Evolutionary conservation across 371 early-diverging fungal genomes (phyloP).

Genomic region (Circinella umbellata): DNA sequence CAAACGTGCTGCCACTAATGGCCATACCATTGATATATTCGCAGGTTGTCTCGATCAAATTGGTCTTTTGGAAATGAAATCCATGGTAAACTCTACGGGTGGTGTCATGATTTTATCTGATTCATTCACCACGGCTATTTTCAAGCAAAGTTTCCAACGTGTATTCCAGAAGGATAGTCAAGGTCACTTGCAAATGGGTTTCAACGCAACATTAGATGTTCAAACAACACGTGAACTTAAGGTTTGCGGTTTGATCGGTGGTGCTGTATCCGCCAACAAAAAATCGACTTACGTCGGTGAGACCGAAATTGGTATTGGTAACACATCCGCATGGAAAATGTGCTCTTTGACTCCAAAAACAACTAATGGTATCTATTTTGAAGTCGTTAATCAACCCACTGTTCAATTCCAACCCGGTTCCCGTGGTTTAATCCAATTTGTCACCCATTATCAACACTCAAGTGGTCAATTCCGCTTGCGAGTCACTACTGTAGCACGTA

Average conservation of each 20-base stretch:
- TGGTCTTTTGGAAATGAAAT: slow-evolving; percentile 97
- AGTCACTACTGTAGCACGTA: slow-evolving; percentile 95
- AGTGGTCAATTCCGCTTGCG: slow-evolving; percentile 90
- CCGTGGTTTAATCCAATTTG: slow-evolving; percentile 93
- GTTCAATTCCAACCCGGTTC: slow-evolving; percentile 86
- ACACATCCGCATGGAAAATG: slow-evolving; percentile 95
- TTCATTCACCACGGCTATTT: slow-evolving; percentile 94
- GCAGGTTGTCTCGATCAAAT: slow-evolving; percentile 59
- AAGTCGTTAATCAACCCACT: slow-evolving; percentile 88
- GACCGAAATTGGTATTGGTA: slow-evolving; percentile 97
- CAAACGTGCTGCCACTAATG: slow-evolving; percentile 79
- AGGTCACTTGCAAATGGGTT: slow-evolving; percentile 92
- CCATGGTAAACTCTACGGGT: slow-evolving; percentile 90
- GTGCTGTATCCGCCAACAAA: slow-evolving; percentile 89
- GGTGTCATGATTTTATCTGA: slow-evolving; percentile 98
- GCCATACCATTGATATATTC: slow-evolving; percentile 58
- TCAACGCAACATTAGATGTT: slow-evolving; percentile 98
- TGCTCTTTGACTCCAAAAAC: slow-evolving; percentile 89
- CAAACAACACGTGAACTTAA: slow-evolving; percentile 92
- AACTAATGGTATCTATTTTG: slow-evolving; percentile 93
- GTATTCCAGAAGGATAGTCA: slow-evolving; percentile 91
- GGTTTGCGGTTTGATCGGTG: slow-evolving; percentile 96
- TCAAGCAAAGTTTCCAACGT: slow-evolving; percentile 96
- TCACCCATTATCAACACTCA: slow-evolving; percentile 95
- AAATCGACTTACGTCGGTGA: slow-evolving; percentile 94